Base-by-base conservation (phyloP, 2,329 filamentous ascomycete species). In the Paracorniculantispora psalliotae region DNA sequence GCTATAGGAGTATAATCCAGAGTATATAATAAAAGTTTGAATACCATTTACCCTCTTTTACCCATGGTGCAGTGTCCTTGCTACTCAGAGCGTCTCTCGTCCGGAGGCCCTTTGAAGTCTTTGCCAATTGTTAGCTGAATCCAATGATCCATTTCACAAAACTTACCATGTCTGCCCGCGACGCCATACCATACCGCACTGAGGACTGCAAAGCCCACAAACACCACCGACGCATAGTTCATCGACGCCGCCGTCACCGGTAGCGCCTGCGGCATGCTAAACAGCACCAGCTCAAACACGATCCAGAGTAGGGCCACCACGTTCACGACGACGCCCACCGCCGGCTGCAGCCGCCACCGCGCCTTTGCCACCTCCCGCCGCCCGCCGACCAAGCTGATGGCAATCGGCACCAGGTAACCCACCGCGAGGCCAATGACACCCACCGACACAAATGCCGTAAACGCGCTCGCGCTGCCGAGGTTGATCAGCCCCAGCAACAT, bases 151-250 rank as follows among this genome's bases (percentile, higher is more conserved):
- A 48, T 7, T 26, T 10, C n/a, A 46, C 9, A n/a, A 13, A 30
- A 71, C 73, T 68, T 67, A 81, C 80, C 75, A 69, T 79, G 81
- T 52, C 76, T 72, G 49, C 79, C 81, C 69, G 81, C 77, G 7
- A 79, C 63, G 0, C 69, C 64, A 67, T 83, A 84, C 80, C 79
- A 84, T 7, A 74, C 63, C 0, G 72, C 77, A 19, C 74, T 73
- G 30, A 82, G 69, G 3, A 66, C 66, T 65, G 76, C 71, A 59
- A 84, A 81, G 0, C 79, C 81, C 0, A 80, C 75, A 61, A 86
- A 79, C 2, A 86, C 82, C 1, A 84, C 82, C 44, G 75, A 76
- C 2, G 81, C 81, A 65, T 85, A 85, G 62, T 84, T 82, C 79
- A 82, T 82, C 43, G 71, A 74, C 1, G 70, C 71, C 9, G 69